Evolutionary conservation across 768 basidiomycete genomes (phyloP).

Genomic region (Auricularia heimuer): DNA sequence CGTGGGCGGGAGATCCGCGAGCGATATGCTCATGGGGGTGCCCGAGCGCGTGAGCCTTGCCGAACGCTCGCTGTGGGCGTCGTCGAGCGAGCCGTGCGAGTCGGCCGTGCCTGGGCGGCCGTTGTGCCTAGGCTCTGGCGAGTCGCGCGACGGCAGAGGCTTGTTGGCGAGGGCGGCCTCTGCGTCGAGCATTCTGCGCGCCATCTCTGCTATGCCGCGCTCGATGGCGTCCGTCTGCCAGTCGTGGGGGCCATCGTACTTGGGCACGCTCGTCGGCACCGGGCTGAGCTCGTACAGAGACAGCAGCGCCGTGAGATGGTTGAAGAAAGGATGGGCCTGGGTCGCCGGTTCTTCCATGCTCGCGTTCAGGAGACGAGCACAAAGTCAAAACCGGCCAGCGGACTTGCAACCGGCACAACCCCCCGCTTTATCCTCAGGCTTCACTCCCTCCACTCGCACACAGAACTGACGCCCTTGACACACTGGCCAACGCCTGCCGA

Average conservation of each 20-base stretch:
- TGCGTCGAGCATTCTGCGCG: constrained; percentile 45
- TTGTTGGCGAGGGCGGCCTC: constrained; percentile 32
- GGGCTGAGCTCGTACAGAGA: constrained; percentile 52
- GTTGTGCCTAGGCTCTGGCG: neutral
- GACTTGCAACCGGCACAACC: neutral
- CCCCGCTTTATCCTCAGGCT: neutral
- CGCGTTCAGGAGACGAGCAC: neutral
- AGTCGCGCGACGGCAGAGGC: neutral
- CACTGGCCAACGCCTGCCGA: no score
- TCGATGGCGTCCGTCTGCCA: constrained; percentile 52
- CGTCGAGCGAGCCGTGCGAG: constrained; percentile 1
- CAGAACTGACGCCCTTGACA: no score
- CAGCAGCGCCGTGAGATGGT: constrained; percentile 47
- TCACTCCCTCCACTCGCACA: no score
- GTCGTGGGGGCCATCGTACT: constrained; percentile 36
- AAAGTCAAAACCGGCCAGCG: neutral
- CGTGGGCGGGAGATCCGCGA: constrained; percentile 37
- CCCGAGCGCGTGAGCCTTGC: neutral
- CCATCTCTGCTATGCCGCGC: constrained; percentile 40
- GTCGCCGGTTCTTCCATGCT: neutral
- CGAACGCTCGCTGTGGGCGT: neutral
- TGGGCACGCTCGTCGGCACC: constrained; percentile 1
- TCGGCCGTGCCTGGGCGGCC: neutral
- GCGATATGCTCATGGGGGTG: constrained; percentile 37
- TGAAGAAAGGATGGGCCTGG: constrained; percentile 29